Percentiles rank a stretch among this genome's conserved stretches.
These are phyloP conservation scores for Trichaptum fuscoviolaceum DNA, from an alignment of 768 basidiomycete species.

Conservation along the genomic window DNA sequence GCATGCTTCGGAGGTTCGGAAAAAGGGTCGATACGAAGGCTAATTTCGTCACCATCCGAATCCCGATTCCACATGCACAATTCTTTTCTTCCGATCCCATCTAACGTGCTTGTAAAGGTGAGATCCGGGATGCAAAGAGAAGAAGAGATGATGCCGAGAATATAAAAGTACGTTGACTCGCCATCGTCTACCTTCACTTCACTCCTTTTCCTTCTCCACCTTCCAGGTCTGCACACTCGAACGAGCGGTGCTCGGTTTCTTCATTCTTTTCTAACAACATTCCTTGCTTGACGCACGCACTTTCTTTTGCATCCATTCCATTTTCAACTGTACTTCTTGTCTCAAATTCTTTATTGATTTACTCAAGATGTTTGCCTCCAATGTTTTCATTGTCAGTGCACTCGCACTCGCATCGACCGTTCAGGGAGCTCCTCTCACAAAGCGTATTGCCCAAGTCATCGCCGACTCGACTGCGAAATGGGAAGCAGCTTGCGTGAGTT, in stretches of 20 bases:
- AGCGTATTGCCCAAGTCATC: constrained; percentile 47
- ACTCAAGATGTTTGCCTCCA: constrained; percentile 12
- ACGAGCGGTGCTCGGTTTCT: not conserved
- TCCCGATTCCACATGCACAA: not conserved
- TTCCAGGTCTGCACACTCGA: not conserved
- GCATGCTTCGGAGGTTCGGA: not conserved
- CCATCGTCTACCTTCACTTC: not conserved
- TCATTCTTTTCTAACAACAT: not conserved
- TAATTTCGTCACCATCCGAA: not conserved
- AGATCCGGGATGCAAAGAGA: not conserved
- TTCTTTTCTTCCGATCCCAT: not conserved
- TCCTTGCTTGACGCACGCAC: not conserved
- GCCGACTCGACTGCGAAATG: constrained; percentile 42
- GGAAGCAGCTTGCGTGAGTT: constrained; percentile 49
- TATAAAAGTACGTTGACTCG: not conserved
- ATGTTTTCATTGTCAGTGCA: constrained; percentile 26
- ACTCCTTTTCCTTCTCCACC: not conserved
- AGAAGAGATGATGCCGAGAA: not conserved
- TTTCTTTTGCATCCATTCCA: not conserved
- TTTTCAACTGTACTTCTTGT: not conserved
- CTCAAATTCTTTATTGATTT: not conserved
- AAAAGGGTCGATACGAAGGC: not conserved
- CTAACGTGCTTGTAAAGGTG: not conserved
- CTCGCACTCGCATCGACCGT: constrained; percentile 23
- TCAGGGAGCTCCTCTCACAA: constrained; percentile 32